A percentile compares a stretch with the other conserved stretches of the same genome.
phyloP scores from a whole-genome alignment of 139 green algal species.

The Chlamydomonas sphaeroides region DNA sequence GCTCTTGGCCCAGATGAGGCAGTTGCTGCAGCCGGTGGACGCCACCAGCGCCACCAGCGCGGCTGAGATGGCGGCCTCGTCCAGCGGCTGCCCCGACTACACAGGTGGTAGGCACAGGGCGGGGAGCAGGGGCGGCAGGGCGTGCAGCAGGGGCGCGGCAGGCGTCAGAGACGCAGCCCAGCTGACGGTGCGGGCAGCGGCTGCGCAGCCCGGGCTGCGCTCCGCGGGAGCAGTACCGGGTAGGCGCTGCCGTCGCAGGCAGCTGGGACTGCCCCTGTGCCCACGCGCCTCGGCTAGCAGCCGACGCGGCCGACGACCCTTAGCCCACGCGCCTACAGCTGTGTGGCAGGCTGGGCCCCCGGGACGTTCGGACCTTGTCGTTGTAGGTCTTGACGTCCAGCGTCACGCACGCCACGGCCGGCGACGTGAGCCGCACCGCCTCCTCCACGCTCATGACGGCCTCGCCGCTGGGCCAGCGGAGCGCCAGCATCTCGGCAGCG shows the following conservation, averaged over 20 bases:
- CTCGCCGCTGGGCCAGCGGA: conserved; percentile 42
- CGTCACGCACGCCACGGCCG: conserved; percentile 45
- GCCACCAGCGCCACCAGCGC: conserved; percentile 49
- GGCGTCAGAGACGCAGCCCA: not conserved
- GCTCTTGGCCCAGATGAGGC: conserved; percentile 70
- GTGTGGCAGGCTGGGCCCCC: too few species aligned
- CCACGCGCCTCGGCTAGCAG: too few species aligned
- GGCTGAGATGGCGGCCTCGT: conserved; percentile 24
- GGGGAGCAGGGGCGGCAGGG: not conserved
- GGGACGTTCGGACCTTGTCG: conserved; percentile 19
- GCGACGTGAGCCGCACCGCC: conserved; percentile 49
- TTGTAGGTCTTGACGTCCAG: conserved; percentile 60
- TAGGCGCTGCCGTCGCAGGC: too few species aligned
- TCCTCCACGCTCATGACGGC: conserved; percentile 44
- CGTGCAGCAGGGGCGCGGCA: not conserved
- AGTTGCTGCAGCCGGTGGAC: conserved; percentile 54
- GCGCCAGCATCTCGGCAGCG: conserved; percentile 21
- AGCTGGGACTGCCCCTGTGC: too few species aligned
- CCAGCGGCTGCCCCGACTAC: conserved; percentile 1
- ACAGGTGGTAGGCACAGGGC: not conserved
- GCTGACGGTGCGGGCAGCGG: too few species aligned
- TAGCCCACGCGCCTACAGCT: too few species aligned
- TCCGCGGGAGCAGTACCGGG: too few species aligned
- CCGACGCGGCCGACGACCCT: too few species aligned
- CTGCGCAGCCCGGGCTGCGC: too few species aligned